A percentile compares a stretch with the other conserved stretches of the same genome.
phyloP scores from a whole-genome alignment of 169 alveolate genomes.

The Eimeria acervulina region DNA sequence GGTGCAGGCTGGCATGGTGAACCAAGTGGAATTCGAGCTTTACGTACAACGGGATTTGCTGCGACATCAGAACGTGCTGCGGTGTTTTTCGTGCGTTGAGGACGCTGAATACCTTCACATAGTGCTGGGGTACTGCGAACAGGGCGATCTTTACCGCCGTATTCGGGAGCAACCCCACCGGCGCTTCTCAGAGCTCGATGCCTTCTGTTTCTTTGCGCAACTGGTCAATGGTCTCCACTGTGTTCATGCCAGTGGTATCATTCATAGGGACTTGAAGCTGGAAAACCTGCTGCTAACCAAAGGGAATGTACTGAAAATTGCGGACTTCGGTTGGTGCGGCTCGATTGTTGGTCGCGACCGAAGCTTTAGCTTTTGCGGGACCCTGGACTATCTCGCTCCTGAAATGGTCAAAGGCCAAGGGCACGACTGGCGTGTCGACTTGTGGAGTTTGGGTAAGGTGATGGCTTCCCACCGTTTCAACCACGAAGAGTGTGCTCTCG shows the following conservation, averaged over 20 bases:
- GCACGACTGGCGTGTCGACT: constrained; percentile 95
- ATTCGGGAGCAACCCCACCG: constrained; percentile 90
- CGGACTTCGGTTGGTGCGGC: constrained; percentile 96
- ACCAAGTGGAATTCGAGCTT: constrained; percentile 92
- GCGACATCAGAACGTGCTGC: constrained; percentile 92
- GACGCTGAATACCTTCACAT: constrained; percentile 94
- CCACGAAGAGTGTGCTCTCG: no score
- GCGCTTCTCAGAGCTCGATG: constrained; percentile 92
- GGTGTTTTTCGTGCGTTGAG: constrained; percentile 93
- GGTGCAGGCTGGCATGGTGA: constrained; percentile 89
- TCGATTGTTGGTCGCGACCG: constrained; percentile 80
- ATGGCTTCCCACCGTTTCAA: neutral
- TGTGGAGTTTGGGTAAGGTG: constrained; percentile 93
- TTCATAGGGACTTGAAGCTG: constrained; percentile 96
- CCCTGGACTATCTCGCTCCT: constrained; percentile 96
- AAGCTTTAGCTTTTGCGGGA: constrained; percentile 95
- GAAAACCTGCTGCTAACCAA: constrained; percentile 93
- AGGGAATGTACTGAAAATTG: constrained; percentile 89
- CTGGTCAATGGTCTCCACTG: constrained; percentile 94
- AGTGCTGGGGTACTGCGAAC: constrained; percentile 93
- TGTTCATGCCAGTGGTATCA: constrained; percentile 92
- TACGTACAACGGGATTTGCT: constrained; percentile 92
- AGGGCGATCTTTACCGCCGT: constrained; percentile 94
- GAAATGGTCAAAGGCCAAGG: constrained; percentile 95
- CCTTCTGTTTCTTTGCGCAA: constrained; percentile 93